These are phyloP conservation scores for Naegleria gruberi DNA, from an alignment of 208 protist genomes.

Conservation along the genomic window DNA sequence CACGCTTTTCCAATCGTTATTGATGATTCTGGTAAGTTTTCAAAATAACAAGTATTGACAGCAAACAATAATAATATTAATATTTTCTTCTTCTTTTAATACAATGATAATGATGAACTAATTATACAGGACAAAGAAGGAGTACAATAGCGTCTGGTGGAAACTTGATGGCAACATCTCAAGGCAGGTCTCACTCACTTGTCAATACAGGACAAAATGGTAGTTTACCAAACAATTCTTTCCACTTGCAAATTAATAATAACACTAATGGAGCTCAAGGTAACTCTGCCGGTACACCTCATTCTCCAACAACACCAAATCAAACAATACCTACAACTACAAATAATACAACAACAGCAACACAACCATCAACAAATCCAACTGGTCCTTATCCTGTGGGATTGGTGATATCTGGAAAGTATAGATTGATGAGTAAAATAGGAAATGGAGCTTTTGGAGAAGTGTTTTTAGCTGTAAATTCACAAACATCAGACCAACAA, in stretches of 20 bases:
- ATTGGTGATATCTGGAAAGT: neutral
- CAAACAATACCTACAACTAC: neutral
- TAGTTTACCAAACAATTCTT: neutral
- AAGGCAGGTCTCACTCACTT: neutral
- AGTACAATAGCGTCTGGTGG: too few species aligned
- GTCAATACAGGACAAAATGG: neutral
- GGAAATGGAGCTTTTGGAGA: slow-evolving; percentile 5
- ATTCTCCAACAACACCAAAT: neutral
- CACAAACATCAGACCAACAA: neutral
- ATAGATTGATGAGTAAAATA: neutral
- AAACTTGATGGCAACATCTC: neutral
- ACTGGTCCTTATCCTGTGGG: neutral
- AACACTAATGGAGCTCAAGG: neutral
- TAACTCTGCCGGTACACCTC: neutral
- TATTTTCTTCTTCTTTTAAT: too few species aligned
- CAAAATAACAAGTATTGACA: too few species aligned
- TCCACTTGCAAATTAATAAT: neutral
- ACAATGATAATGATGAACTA: too few species aligned
- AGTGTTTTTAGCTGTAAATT: neutral
- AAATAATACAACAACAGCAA: neutral
- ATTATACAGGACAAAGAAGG: too few species aligned
- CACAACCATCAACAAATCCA: neutral
- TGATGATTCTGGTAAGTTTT: neutral
- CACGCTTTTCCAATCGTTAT: neutral
- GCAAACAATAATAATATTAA: too few species aligned